phyloP scores from a whole-genome alignment of 805 yeast species.

The Priceomyces castillae region DNA sequence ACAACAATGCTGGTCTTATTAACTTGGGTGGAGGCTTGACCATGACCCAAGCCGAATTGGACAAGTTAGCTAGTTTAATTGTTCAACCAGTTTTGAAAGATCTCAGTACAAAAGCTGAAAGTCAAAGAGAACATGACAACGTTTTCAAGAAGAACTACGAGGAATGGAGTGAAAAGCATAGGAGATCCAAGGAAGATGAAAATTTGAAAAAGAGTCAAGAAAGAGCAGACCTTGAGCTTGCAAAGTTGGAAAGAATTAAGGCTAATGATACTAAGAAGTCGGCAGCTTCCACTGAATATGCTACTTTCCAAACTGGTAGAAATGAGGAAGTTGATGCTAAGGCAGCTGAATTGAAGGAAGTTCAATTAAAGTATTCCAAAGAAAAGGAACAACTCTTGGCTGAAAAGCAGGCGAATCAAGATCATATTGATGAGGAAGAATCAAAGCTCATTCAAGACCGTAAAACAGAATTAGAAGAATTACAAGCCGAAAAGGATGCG shows the following conservation, averaged over 20 bases:
- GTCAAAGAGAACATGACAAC: conserved; percentile 55
- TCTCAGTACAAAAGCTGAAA: conserved; percentile 63
- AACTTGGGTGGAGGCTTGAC: conserved; percentile 86
- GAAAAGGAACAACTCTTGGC: conserved; percentile 42
- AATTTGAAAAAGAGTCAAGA: conserved; percentile 28
- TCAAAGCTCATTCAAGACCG: conserved; percentile 43
- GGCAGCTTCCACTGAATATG: conserved; percentile 27
- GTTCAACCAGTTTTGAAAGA: conserved; percentile 83
- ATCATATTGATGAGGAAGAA: conserved; percentile 43
- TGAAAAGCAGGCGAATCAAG: conserved; percentile 47
- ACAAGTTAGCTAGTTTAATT: conserved; percentile 71
- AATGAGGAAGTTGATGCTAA: conserved; percentile 29
- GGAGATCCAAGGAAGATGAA: conserved; percentile 29
- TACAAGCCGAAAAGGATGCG: conserved; percentile 54
- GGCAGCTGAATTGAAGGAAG: conserved; percentile 30
- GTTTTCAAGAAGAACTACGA: conserved; percentile 31
- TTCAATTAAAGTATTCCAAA: conserved; percentile 38
- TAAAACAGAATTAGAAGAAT: conserved; percentile 43
- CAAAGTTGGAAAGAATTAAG: conserved; percentile 31
- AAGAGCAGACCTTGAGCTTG: conserved; percentile 34
- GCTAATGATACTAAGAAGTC: conserved; percentile 32
- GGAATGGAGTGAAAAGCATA: conserved; percentile 33
- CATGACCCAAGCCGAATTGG: conserved; percentile 72
- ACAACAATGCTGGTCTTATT: conserved; percentile 52
- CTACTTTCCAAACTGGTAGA: conserved; percentile 28